phyloP scores from a whole-genome alignment of 306 rosid genomes.

The Lotus japonicus region DNA sequence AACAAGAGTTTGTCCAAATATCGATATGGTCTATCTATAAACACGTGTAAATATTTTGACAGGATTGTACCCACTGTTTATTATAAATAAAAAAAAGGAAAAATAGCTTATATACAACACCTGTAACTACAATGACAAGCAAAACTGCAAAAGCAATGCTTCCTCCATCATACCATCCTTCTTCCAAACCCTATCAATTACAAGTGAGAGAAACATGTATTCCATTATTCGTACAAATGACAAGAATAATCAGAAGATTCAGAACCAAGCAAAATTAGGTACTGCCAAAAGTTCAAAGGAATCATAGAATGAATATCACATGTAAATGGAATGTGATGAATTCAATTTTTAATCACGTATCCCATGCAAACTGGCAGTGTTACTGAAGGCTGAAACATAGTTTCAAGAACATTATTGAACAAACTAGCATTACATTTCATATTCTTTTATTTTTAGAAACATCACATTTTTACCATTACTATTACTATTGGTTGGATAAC shows the following conservation, averaged over 20 bases:
- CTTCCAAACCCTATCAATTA: conserved; percentile 53
- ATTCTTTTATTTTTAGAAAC: not conserved
- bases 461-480: not conserved
- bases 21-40: not conserved
- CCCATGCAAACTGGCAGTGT: not conserved
- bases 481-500: not conserved
- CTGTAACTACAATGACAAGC: conserved; percentile 89
- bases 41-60: not conserved
- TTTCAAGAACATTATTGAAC: conserved; percentile 3
- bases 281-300: not conserved
- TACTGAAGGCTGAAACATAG: not conserved
- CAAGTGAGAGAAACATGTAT: conserved; percentile 12
- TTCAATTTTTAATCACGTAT: not conserved
- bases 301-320: not conserved
- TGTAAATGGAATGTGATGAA: not conserved
- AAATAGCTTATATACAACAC: conserved; percentile 30
- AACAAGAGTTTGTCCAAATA: not conserved
- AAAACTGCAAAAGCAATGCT: conserved; percentile 86
- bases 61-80: not conserved
- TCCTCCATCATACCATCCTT: conserved; percentile 98
- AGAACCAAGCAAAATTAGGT: conserved; percentile 10
- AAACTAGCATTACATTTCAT: not conserved
- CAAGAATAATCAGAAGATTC: conserved; percentile 14
- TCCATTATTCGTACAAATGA: conserved; percentile 4
- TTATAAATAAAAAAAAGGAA: not conserved